These are phyloP conservation scores for Curvularia lunata DNA, from an alignment of 2,329 filamentous ascomycete species.

Conservation along the genomic window DNA sequence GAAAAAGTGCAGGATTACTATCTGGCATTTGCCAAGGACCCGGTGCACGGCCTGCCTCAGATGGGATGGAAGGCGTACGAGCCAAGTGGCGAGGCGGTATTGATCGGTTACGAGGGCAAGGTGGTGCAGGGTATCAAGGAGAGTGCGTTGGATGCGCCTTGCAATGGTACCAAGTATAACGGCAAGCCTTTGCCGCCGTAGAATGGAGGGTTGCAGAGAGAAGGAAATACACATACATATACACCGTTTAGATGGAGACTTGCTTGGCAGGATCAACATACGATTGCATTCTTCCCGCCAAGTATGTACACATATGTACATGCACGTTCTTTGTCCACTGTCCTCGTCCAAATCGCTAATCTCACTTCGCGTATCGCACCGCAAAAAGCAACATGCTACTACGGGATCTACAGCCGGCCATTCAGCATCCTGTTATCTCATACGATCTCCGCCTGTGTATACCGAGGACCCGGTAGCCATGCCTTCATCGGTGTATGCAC, in stretches of 20 bases:
- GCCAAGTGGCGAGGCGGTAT: conserved; percentile 28
- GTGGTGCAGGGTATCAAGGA: conserved; percentile 28
- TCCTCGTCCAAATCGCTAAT: background rate
- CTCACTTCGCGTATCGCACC: background rate
- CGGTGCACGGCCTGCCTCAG: conserved; percentile 35
- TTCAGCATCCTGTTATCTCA: background rate
- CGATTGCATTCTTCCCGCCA: too few relatives aligned
- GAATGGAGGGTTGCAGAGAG: background rate
- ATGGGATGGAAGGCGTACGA: conserved; percentile 45
- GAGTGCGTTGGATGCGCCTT: conserved; percentile 28
- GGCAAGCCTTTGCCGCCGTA: conserved; percentile 12
- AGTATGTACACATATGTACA: background rate
- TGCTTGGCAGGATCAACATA: too few relatives aligned
- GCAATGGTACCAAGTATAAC: conserved; percentile 18
- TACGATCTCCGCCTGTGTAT: background rate
- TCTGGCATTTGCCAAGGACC: conserved; percentile 46
- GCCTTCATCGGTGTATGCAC: background rate
- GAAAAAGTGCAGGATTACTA: conserved; percentile 48
- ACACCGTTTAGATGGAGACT: too few relatives aligned
- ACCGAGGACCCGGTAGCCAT: background rate
- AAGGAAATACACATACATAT: background rate
- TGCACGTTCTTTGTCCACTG: background rate
- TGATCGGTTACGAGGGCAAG: conserved; percentile 29
- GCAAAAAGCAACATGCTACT: background rate
- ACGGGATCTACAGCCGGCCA: background rate